These are phyloP conservation scores for Farysia itapuensis DNA, from an alignment of 1,284 basidiomycete species.

Conservation along the genomic window DNA sequence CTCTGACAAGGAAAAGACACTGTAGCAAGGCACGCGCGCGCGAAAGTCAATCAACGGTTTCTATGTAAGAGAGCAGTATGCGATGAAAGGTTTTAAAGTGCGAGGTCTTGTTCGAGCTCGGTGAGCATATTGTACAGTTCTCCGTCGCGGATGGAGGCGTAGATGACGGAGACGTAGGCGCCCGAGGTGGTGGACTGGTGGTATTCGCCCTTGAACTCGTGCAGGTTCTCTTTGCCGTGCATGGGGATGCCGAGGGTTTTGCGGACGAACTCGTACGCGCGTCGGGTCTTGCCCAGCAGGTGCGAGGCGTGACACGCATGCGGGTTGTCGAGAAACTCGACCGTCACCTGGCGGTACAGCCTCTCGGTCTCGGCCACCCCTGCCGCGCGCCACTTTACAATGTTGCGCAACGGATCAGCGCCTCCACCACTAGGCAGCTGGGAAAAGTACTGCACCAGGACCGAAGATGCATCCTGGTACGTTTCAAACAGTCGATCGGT, in stretches of 20 bases:
- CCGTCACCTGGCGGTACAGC: slow-evolving; percentile 38
- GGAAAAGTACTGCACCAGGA: slow-evolving; percentile 48
- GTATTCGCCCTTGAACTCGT: slow-evolving; percentile 45
- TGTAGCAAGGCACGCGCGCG: too few species aligned
- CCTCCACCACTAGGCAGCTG: slow-evolving; percentile 46
- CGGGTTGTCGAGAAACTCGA: slow-evolving; percentile 46
- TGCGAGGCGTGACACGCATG: slow-evolving; percentile 47
- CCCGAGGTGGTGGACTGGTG: slow-evolving; percentile 35
- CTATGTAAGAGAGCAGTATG: too few species aligned
- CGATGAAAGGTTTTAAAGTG: neutral
- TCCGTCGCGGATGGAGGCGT: slow-evolving; percentile 37
- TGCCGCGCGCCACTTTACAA: slow-evolving; percentile 45
- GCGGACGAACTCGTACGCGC: slow-evolving; percentile 50
- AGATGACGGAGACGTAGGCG: slow-evolving; percentile 41
- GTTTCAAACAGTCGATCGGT: slow-evolving; percentile 43
- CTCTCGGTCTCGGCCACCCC: slow-evolving; percentile 36
- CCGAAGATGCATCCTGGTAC: slow-evolving; percentile 43
- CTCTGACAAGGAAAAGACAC: slow-evolving; percentile 2
- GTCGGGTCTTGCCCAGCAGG: slow-evolving; percentile 39
- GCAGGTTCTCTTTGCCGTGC: slow-evolving; percentile 49
- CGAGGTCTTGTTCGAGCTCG: slow-evolving; percentile 25
- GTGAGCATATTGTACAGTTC: slow-evolving; percentile 39
- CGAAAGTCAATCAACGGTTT: too few species aligned
- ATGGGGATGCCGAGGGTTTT: slow-evolving; percentile 49
- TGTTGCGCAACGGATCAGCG: slow-evolving; percentile 49